A percentile compares a stretch with the other conserved stretches of the same genome.
These are phyloP conservation scores for Barbatosphaeria neglecta DNA, from an alignment of 495 filamentous ascomycete species.

Conservation along the genomic window DNA sequence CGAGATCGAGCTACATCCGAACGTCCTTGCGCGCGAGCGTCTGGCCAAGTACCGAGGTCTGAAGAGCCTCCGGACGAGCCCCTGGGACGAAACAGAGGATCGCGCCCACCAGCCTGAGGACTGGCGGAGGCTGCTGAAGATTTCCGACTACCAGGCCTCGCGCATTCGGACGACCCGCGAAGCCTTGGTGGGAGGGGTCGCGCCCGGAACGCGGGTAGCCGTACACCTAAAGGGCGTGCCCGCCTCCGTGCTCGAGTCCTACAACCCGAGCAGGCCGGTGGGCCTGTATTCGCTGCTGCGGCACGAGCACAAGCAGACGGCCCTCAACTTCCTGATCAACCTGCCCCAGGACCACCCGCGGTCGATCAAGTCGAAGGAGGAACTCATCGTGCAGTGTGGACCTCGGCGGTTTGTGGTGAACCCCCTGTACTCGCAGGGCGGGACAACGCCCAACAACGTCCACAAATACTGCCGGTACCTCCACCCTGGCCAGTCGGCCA, in stretches of 20 bases:
- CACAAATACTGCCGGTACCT: slow-evolving; percentile 94
- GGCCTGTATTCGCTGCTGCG: slow-evolving; percentile 74
- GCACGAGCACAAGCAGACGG: slow-evolving; percentile 88
- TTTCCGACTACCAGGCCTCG: slow-evolving; percentile 72
- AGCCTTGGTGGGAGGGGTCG: slow-evolving; percentile 73
- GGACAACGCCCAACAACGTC: slow-evolving; percentile 84
- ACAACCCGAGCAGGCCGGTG: slow-evolving; percentile 46
- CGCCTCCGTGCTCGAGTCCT: slow-evolving; percentile 38
- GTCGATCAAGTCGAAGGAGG: slow-evolving; percentile 79
- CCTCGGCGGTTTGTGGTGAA: slow-evolving; percentile 77
- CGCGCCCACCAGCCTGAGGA: slow-evolving; percentile 75
- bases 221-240: slow-evolving; percentile 70
- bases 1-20: slow-evolving; percentile 87
- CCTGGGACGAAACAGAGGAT: slow-evolving; percentile 84
- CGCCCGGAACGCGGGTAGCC: slow-evolving; percentile 67
- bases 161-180: slow-evolving; percentile 66
- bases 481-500: slow-evolving; percentile 79
- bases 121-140: slow-evolving; percentile 71
- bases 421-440: slow-evolving; percentile 74
- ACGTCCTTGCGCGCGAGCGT: slow-evolving; percentile 75
- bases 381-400: slow-evolving; percentile 80
- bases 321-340: slow-evolving; percentile 75
- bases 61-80: slow-evolving; percentile 74
- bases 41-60: slow-evolving; percentile 77
- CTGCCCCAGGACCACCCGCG: slow-evolving; percentile 57